Base-by-base conservation (phyloP, 1,284 basidiomycete genomes). In the Cutaneotrichosporon curvatum region DNA sequence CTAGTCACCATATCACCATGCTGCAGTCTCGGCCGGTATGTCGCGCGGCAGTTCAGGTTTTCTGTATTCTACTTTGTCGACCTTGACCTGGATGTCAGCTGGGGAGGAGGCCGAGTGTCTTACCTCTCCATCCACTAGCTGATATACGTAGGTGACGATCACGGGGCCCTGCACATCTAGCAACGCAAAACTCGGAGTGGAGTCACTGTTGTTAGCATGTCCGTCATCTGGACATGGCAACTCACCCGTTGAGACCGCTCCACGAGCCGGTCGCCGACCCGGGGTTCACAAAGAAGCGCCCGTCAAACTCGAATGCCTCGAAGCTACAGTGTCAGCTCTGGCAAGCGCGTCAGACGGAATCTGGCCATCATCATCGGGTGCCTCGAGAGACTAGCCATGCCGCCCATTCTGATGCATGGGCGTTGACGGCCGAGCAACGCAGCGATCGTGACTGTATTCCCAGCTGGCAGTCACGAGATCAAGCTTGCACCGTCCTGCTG, bases 191-290 rank as follows among this genome's bases (percentile, higher is more conserved):
- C 86, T 89, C 2, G 84, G 84, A 0, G 78, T 84, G 5, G 80
- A 78, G 19, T 81, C 81, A 22, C 80, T 82, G 57, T 21, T 32
- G 22, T 32, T 5, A 20, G 23, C n/a, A 30, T 4, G 4, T 37
- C 21, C 19, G 18, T 20, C 3, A 20, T 34, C 28, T 41, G 40
- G 32, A 23, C 18, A 18, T 16, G 4, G 33, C 14, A 18, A 68
- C 73, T 53, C 55, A 84, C 86, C 79, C 81, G 51, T 79, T 83
- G 6, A 80, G 68, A 0, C 87, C 85, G 39, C 82, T 81, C 90
- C 90, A 97, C 14, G 94, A 91, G 34, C 92, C 92, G 1, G 89
- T 94, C 1, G 90, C 92, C 14, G 86, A 90, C 2, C 94, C 94
- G 0, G 94, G 94, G 69, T 97, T 96, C 41, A 97, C 81, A 65